These are phyloP conservation scores for Penicillium pancosmium DNA, from an alignment of 495 filamentous ascomycete genomes.

Conservation along the genomic window DNA sequence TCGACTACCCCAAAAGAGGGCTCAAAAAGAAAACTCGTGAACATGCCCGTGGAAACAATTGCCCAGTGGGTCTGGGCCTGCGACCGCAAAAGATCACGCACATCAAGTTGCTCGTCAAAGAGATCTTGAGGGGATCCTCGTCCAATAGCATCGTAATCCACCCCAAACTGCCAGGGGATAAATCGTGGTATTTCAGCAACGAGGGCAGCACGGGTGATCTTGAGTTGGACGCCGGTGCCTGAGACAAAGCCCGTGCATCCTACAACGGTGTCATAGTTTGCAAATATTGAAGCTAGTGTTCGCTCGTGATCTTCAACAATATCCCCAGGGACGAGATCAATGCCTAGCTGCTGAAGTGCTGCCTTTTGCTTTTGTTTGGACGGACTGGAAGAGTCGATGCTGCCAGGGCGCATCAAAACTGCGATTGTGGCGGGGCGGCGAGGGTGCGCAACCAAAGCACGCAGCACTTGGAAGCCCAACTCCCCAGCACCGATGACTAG, in stretches of 20 bases:
- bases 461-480: constrained; percentile 57
- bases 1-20: constrained; percentile 58
- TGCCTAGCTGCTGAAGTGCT: constrained; percentile 34
- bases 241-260: constrained; percentile 57
- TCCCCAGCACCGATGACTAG: constrained; percentile 66
- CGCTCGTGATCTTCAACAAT: constrained; percentile 38
- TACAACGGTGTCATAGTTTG: constrained; percentile 53
- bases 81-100: constrained; percentile 52
- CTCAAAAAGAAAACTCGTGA: constrained; percentile 65
- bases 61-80: constrained; percentile 55
- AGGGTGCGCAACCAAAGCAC: constrained; percentile 47
- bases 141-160: constrained; percentile 65
- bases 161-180: constrained; percentile 69
- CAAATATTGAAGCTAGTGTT: constrained; percentile 49
- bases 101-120: constrained; percentile 64
- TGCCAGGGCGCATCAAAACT: constrained; percentile 52
- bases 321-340: constrained; percentile 50
- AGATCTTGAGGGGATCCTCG: constrained; percentile 55
- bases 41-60: constrained; percentile 64
- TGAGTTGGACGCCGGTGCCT: constrained; percentile 52
- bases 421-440: constrained; percentile 35
- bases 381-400: constrained; percentile 37
- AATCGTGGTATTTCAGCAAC: constrained; percentile 46
- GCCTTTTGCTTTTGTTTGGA: constrained; percentile 28
- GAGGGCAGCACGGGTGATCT: constrained; percentile 53